phyloP scores from a whole-genome alignment of 2,329 filamentous ascomycete species.

The Helminthosporium solani region DNA sequence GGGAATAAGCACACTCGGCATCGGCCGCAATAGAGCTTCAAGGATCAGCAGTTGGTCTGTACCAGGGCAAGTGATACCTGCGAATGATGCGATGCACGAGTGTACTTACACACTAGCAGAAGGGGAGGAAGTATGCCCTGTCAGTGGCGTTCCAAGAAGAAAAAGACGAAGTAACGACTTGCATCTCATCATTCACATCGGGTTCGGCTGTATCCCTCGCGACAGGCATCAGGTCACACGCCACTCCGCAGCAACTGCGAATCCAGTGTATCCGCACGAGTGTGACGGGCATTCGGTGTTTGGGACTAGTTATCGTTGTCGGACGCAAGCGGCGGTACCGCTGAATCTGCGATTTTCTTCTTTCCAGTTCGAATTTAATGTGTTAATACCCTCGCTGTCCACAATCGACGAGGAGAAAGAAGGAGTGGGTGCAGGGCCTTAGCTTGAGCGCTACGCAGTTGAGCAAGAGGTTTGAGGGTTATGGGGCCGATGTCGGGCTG shows the following conservation, averaged over 20 bases:
- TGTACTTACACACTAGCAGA: too few relatives aligned
- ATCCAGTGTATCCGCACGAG: slow-evolving; percentile 1
- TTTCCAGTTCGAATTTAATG: slow-evolving; percentile 4
- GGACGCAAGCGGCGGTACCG: slow-evolving; percentile 3
- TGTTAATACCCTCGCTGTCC: slow-evolving; percentile 5
- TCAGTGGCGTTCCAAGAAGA: too few relatives aligned
- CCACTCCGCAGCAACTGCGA: slow-evolving; percentile 7
- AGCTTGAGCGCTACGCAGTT: slow-evolving; percentile 6
- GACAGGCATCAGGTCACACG: slow-evolving; percentile 6
- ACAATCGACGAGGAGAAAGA: slow-evolving; percentile 5
- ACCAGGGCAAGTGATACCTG: too few relatives aligned
- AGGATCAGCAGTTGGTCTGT: too few relatives aligned
- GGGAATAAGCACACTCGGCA: too few relatives aligned
- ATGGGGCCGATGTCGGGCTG: neutral
- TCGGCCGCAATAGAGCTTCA: too few relatives aligned
- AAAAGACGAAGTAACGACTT: neutral
- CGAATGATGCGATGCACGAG: too few relatives aligned
- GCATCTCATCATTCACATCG: slow-evolving; percentile 1
- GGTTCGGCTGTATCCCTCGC: slow-evolving; percentile 5
- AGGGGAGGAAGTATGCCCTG: too few relatives aligned
- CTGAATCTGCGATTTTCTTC: slow-evolving; percentile 7
- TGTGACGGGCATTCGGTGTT: slow-evolving; percentile 5
- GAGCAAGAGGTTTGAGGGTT: slow-evolving; percentile 4
- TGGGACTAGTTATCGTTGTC: slow-evolving; percentile 4
- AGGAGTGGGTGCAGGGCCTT: slow-evolving; percentile 2